Evolutionary conservation across 176 grass and related monocot species (phyloP), one percentile per base, ranked within the genome.

Genomic region (Raddia distichophylla): DNA sequence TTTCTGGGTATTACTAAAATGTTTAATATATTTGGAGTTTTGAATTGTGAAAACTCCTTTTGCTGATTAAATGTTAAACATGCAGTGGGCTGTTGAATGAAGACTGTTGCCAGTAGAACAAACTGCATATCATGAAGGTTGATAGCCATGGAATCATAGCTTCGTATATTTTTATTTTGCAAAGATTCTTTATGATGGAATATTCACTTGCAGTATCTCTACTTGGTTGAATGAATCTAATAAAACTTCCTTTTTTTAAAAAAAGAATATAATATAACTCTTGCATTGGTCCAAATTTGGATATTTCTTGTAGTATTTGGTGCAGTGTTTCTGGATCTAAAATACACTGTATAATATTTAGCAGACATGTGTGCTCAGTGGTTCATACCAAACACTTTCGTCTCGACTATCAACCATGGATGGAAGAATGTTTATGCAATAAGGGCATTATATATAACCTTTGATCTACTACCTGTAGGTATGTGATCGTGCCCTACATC

Each of bases 1-100:
- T 59, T 48, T 68, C 4, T 71, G 5, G 8, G 18, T 52, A 60
- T 33, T 57, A 44, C 47, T 61, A 78, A 32, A 10, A 81, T 33
- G 22, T 27, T 72, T 16, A 10, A 40, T 42, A 22, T 65, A 10
- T 10, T 48, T 0, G 57, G 17, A 11, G 4, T 17, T 35, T 6
- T 66, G 59, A 65, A 56, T 22, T 48, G 6, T 69, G 62, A 87
- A 0, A 35, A 13, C 44, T 81, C 16, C 14, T 8, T 57, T 65
- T 75, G 60, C 42, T 73, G 43, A 67, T 71, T 32, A 69, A 66
- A 19, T 69, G 52, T 44, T 44, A 69, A 51, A 18, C 7, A 78
- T 59, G 50, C 34, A 47, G 7, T 66, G 17, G 69, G 2, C 42
- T 73, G 8, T 11, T 45, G 3, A 67, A 19, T 10, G 14, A 35